Evolutionary conservation across 352 stramenopile species (phyloP).

Genomic region (Globisporangium carolinianum): DNA sequence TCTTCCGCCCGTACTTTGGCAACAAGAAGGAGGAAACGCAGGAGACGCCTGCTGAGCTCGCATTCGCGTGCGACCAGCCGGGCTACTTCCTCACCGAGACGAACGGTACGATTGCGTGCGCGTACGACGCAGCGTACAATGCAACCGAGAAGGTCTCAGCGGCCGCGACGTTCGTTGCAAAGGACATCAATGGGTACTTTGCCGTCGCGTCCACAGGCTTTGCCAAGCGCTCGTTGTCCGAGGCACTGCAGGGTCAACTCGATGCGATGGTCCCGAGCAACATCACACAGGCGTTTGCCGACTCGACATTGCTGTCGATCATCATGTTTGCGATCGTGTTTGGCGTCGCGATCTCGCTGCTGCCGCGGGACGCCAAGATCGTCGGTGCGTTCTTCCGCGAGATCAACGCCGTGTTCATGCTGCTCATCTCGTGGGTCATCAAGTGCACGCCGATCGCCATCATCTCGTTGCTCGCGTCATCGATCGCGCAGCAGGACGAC

Average conservation of each 20-base stretch:
- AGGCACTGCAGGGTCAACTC: constrained; percentile 22
- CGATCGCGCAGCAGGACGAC: constrained; percentile 21
- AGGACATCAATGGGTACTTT: constrained; percentile 29
- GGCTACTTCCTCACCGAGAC: constrained; percentile 16
- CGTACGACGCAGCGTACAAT: constrained; percentile 15
- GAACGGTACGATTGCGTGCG: constrained; percentile 7
- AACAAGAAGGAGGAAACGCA: constrained; percentile 8
- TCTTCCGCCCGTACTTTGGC: constrained; percentile 29
- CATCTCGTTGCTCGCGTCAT: constrained; percentile 28
- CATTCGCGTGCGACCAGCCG: constrained; percentile 10
- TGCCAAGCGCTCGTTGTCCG: constrained; percentile 15
- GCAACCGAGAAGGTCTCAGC: constrained; percentile 11
- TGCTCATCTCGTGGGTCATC: constrained; percentile 39
- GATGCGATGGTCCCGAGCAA: constrained; percentile 34
- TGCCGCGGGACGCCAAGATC: constrained; percentile 9
- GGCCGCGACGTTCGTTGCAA: constrained; percentile 19
- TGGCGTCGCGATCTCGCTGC: constrained; percentile 16
- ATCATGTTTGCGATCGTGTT: constrained; percentile 44
- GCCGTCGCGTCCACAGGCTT: constrained; percentile 3
- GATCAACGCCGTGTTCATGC: constrained; percentile 35
- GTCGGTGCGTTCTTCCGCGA: constrained; percentile 26
- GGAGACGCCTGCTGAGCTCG: constrained; percentile 7
- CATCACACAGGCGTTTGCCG: constrained; percentile 27
- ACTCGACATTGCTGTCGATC: constrained; percentile 34
- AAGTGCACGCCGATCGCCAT: constrained; percentile 31